These are phyloP conservation scores for Salix exigua DNA, from an alignment of 345 rosid species.

Conservation along the genomic window DNA sequence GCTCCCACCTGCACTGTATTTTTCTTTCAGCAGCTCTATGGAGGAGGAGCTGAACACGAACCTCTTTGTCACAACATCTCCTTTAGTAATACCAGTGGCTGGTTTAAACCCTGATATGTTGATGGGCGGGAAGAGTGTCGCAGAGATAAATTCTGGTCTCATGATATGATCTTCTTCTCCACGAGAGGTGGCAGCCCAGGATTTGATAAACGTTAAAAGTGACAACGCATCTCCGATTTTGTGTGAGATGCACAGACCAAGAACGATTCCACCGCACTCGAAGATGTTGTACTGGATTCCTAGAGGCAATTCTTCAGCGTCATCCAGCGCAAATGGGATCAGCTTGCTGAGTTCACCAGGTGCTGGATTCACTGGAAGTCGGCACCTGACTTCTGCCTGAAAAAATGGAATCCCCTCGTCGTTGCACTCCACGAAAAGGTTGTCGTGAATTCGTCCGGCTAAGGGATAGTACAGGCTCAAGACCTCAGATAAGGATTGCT, in stretches of 20 bases:
- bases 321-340: conserved; percentile 18
- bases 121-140: conserved; percentile 16
- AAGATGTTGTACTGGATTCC: conserved; percentile 39
- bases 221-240: conserved; percentile 41
- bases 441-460: conserved; percentile 41
- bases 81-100: conserved; percentile 1
- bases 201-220: conserved; percentile 28
- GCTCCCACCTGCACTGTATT: neutral
- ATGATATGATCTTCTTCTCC: conserved; percentile 3
- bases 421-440: conserved; percentile 21
- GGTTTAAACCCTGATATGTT: conserved; percentile 15
- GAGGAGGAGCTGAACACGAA: conserved; percentile 8
- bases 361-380: conserved; percentile 10
- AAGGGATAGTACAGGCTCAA: conserved; percentile 45
- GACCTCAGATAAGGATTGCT: conserved; percentile 40
- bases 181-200: conserved; percentile 26
- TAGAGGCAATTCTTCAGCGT: conserved; percentile 2
- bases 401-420: conserved; percentile 27
- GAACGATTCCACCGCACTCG: conserved; percentile 43
- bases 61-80: conserved; percentile 5
- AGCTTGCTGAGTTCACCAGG: conserved; percentile 21
- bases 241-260: conserved; percentile 37
- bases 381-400: conserved; percentile 19
- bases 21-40: conserved; percentile 5
- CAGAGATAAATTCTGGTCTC: conserved; percentile 6